Conservation (phyloP, 1,284 basidiomycete species). For the Wolfiporia cocos region DNA sequence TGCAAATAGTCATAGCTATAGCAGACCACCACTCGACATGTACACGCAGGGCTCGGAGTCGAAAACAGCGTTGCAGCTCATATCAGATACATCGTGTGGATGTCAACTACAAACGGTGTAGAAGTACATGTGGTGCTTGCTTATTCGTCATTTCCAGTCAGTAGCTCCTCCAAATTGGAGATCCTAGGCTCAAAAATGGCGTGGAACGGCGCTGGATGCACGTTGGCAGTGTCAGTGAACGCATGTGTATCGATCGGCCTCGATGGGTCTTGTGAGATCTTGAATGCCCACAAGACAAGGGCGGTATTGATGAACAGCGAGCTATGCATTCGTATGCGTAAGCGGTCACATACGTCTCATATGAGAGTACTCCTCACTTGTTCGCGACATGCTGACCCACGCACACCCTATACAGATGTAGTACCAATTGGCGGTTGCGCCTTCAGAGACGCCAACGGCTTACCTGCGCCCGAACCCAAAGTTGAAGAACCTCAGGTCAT, state of each 20-base stretch:
- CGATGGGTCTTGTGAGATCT: slow-evolving; percentile 35
- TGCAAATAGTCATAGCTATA: too few species aligned
- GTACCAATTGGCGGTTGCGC: not conserved
- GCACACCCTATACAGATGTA: slow-evolving; percentile 35
- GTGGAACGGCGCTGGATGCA: slow-evolving; percentile 49
- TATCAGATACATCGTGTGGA: too few species aligned
- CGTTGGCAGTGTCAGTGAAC: slow-evolving; percentile 53
- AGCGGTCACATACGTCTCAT: too few species aligned
- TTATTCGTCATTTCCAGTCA: too few species aligned
- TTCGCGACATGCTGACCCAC: slow-evolving; percentile 54
- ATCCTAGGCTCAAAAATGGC: slow-evolving; percentile 31
- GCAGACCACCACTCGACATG: too few species aligned
- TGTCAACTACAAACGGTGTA: too few species aligned
- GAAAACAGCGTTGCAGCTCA: too few species aligned
- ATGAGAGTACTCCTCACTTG: slow-evolving; percentile 23
- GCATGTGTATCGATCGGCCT: slow-evolving; percentile 48
- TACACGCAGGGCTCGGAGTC: too few species aligned
- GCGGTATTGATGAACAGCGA: slow-evolving; percentile 55
- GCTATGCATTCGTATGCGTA: too few species aligned
- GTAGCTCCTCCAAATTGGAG: slow-evolving; percentile 1
- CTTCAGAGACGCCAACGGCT: slow-evolving; percentile 7
- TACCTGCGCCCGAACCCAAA: slow-evolving; percentile 57
- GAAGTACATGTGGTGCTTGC: too few species aligned
- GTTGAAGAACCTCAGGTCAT: slow-evolving; percentile 40
- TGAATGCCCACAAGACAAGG: slow-evolving; percentile 53